Percentiles rank a stretch among this genome's conserved stretches.
Evolutionary conservation across 768 basidiomycete species (phyloP).

Genomic region (Collybia nuda): DNA sequence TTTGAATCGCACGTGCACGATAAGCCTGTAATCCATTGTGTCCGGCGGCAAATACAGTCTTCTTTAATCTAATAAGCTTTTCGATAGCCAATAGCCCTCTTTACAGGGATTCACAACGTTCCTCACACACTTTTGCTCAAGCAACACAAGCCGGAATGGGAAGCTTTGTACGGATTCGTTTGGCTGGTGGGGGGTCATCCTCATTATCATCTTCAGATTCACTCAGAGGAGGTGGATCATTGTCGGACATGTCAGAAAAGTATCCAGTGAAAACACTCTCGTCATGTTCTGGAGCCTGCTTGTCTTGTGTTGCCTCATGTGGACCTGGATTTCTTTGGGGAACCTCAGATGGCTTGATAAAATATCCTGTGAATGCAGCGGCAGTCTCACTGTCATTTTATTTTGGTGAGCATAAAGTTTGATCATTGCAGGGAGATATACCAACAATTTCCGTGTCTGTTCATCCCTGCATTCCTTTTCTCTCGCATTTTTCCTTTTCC

Average conservation of each 20-base stretch:
- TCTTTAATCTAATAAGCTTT: not conserved
- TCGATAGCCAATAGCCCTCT: not conserved
- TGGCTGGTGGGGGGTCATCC: not conserved
- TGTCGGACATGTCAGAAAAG: not conserved
- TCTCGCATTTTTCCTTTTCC: not conserved
- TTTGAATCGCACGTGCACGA: conserved; percentile 2
- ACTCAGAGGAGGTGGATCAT: too few species aligned
- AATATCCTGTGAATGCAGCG: not conserved
- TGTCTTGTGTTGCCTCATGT: too few species aligned
- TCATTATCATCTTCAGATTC: too few species aligned
- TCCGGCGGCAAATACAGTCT: not conserved
- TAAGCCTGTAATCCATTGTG: conserved; percentile 2
- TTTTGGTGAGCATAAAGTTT: too few species aligned
- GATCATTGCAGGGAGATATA: too few species aligned
- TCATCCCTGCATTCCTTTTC: not conserved
- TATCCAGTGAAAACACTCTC: not conserved
- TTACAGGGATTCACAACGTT: not conserved
- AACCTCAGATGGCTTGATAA: not conserved
- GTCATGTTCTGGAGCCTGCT: not conserved
- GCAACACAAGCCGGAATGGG: not conserved
- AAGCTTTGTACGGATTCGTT: not conserved
- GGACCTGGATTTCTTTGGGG: not conserved
- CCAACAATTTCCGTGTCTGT: not conserved
- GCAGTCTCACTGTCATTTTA: not conserved
- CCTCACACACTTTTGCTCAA: not conserved